Conservation (phyloP, 495 filamentous ascomycete genomes). For the Trichoderma reesei region DNA sequence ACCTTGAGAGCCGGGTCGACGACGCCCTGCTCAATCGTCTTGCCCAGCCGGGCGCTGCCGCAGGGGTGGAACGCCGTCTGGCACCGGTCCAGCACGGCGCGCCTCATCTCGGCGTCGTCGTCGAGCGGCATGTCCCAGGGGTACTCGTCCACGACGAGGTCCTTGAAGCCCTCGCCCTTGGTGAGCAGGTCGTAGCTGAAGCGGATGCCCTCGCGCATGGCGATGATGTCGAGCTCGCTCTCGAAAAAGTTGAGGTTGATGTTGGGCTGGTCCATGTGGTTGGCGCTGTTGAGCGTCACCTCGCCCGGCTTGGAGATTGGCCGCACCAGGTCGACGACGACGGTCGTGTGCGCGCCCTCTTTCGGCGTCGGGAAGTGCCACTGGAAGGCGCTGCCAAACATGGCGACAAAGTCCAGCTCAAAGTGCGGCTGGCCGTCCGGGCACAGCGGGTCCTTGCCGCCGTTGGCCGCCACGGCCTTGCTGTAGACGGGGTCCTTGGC, state of each 20-base stretch:
- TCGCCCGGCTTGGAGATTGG: slow-evolving; percentile 40
- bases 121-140: slow-evolving; percentile 51
- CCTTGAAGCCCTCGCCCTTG: slow-evolving; percentile 47
- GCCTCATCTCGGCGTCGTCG: slow-evolving; percentile 48
- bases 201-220: slow-evolving; percentile 46
- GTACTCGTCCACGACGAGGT: slow-evolving; percentile 44
- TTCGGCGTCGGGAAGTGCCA: slow-evolving; percentile 49
- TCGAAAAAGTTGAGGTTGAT: slow-evolving; percentile 54
- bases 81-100: slow-evolving; percentile 43
- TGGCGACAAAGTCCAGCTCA: slow-evolving; percentile 54
- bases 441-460: slow-evolving; percentile 47
- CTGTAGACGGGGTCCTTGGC: slow-evolving; percentile 39
- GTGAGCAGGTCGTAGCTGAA: slow-evolving; percentile 46
- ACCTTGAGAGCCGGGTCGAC: slow-evolving; percentile 36
- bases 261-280: slow-evolving; percentile 43
- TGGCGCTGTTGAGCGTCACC: slow-evolving; percentile 42
- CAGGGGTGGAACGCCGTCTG: slow-evolving; percentile 44
- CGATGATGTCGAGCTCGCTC: slow-evolving; percentile 46
- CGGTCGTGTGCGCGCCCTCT: slow-evolving; percentile 41
- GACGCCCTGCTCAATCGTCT: slow-evolving; percentile 39
- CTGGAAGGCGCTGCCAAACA: slow-evolving; percentile 54
- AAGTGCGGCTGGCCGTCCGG: slow-evolving; percentile 52
- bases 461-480: slow-evolving; percentile 39
- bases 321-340: slow-evolving; percentile 51
- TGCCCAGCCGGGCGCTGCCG: slow-evolving; percentile 17